These are phyloP conservation scores for Coemansia sp. DNA, from an alignment of 192 early-diverging fungal genomes.

Conservation along the genomic window DNA sequence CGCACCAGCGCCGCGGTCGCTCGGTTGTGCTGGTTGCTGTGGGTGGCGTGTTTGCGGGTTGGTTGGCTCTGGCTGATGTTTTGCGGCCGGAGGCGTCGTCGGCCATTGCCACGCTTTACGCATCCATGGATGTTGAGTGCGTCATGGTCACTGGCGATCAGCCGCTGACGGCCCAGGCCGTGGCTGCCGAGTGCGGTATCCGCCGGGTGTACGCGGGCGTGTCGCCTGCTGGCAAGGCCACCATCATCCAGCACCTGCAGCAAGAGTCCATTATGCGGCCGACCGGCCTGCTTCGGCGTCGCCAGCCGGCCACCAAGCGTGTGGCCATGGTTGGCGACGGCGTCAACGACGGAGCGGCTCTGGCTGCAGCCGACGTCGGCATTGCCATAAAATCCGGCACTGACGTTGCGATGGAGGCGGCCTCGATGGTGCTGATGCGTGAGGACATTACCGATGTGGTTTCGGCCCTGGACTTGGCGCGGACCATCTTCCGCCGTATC, in stretches of 20 bases:
- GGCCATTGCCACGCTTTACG: constrained; percentile 63
- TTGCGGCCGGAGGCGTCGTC: constrained; percentile 72
- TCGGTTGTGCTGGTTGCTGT: constrained; percentile 78
- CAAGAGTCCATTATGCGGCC: constrained; percentile 15
- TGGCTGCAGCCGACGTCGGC: constrained; percentile 80
- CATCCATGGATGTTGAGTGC: constrained; percentile 64
- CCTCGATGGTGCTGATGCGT: constrained; percentile 87
- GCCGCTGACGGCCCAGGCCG: constrained; percentile 69
- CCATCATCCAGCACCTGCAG: constrained; percentile 70
- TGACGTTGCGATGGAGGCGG: constrained; percentile 94
- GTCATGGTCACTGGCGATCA: constrained; percentile 96
- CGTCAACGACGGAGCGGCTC: constrained; percentile 89
- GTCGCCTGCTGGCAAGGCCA: constrained; percentile 82
- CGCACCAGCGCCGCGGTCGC: constrained; percentile 61
- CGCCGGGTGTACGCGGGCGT: constrained; percentile 82
- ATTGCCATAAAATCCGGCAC: constrained; percentile 87
- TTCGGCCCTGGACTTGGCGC: constrained; percentile 73
- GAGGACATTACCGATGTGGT: constrained; percentile 83
- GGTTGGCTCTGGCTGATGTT: constrained; percentile 77
- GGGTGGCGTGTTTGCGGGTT: constrained; percentile 54
- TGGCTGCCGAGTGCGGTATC: constrained; percentile 81
- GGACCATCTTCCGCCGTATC: constrained; percentile 81
- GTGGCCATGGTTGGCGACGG: constrained; percentile 96
- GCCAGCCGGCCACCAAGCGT: constrained; percentile 7
- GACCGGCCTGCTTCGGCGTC: neutral